Conservation (phyloP, 176 grass and related monocot genomes). For the Alloteropsis semialata region DNA sequence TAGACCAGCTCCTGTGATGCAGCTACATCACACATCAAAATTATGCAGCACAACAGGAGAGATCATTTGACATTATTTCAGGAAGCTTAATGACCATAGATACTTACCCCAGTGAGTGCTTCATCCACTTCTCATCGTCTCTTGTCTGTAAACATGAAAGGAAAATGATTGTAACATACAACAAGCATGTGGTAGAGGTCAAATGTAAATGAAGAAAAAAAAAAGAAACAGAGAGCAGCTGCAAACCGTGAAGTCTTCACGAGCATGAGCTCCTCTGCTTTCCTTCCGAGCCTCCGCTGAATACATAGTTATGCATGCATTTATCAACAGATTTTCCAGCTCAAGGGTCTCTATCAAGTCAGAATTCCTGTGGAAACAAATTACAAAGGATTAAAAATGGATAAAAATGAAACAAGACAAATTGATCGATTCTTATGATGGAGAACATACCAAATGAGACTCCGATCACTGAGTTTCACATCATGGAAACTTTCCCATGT, state of each 20-base stretch:
- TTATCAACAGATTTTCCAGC: conserved; percentile 89
- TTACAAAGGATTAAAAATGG: conserved; percentile 20
- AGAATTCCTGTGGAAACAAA: conserved; percentile 67
- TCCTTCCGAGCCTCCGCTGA: conserved; percentile 93
- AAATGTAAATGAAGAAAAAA: neutral
- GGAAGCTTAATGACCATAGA: conserved; percentile 16
- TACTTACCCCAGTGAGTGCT: conserved; percentile 75
- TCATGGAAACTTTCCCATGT: conserved; percentile 60
- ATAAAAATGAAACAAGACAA: conserved; percentile 13
- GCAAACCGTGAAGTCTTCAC: conserved; percentile 84
- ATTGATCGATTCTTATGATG: neutral
- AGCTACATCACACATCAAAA: neutral
- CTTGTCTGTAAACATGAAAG: conserved; percentile 60
- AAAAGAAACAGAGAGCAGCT: neutral
- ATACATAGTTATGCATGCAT: conserved; percentile 89
- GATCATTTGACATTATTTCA: neutral
- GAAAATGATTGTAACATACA: conserved; percentile 9
- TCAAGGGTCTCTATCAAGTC: conserved; percentile 92
- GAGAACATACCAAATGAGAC: conserved; percentile 71
- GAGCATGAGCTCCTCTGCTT: conserved; percentile 92
- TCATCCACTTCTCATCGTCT: conserved; percentile 79
- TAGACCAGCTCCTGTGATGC: neutral
- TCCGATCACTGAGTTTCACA: conserved; percentile 58
- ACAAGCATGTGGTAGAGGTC: neutral
- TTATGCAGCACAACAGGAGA: neutral